Evolutionary conservation across 768 basidiomycete species (phyloP).

Genomic region (Termitomyces sp.): DNA sequence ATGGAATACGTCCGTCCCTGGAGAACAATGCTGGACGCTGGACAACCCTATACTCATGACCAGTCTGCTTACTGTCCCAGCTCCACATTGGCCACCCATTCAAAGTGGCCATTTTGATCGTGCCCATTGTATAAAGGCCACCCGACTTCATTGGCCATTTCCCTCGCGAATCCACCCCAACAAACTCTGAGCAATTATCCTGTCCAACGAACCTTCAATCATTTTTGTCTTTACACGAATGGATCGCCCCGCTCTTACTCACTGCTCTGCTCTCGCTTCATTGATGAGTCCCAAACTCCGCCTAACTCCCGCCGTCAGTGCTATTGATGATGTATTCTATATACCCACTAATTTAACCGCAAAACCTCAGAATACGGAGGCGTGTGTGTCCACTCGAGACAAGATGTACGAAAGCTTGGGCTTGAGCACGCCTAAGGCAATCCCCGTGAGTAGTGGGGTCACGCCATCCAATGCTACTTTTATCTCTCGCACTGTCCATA

Average conservation of each 20-base stretch:
- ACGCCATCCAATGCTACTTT: no score
- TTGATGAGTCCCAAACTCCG: neutral
- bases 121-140: neutral
- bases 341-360: neutral
- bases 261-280: slow-evolving; percentile 2
- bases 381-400: neutral
- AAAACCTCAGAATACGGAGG: neutral
- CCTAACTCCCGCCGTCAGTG: neutral
- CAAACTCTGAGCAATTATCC: neutral
- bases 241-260: neutral
- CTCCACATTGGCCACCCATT: neutral
- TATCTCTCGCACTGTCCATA: neutral
- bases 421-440: neutral
- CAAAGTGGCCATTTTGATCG: neutral
- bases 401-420: neutral
- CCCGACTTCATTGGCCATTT: neutral
- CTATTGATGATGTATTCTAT: neutral
- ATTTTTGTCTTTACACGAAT: neutral
- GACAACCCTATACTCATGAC: neutral
- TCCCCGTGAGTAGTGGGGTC: neutral
- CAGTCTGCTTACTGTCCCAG: neutral
- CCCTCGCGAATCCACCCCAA: neutral
- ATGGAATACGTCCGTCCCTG: neutral
- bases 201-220: neutral
- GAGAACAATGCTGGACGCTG: neutral